Evolutionary conservation across 1,284 basidiomycete species (phyloP), one percentile per base, ranked within the genome.

Genomic region (Sphagnurus paluster): DNA sequence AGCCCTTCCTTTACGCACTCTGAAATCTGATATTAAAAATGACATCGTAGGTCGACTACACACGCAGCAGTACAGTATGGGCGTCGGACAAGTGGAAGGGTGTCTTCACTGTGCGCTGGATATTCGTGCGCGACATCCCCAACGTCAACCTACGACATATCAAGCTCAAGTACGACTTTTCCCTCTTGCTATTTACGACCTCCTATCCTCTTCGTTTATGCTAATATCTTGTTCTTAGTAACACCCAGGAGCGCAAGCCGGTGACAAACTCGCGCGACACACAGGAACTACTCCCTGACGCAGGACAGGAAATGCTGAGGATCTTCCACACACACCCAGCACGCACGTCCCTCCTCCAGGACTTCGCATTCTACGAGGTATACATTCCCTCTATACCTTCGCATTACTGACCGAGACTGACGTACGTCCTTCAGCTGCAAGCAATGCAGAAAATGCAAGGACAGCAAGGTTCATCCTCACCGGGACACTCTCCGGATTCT

Each of bases 1-100:
- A 48, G 73, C 44, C 11, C n/a, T 20, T 35, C 30, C 13, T 17
- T 32, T 30, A 14, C 2, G 24, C 36, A 17, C n/a, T 16, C 19
- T 7, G 3, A n/a, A n/a, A n/a, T n/a, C n/a, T n/a, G n/a, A n/a
- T 45, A 21, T 17, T 48, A 6, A 32, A 42, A 1, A 39, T 32
- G 26, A 13, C 25, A 42, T 36, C n/a, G 19, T 33, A 85, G 77
- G 85, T 91, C 20, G 89, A 92, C 60, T 90, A 92, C 63, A 87
- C 87, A 6, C 77, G 85, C 42, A 91, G 86, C 65, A 91, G 87
- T 52, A 96, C 87, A 2, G 94, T 98, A 7, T 98, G 94, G 94
- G 93, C 93, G 0, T 94, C 93, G 29, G 93, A 97, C 70, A 98
- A 98, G 66, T 98, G 94, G 94, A 97, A 98, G 69, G 94, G 94